A percentile compares a stretch with the other conserved stretches of the same genome.
Conservation (phyloP, 2,329 filamentous ascomycete species). For the Bipolaris zeicola region DNA sequence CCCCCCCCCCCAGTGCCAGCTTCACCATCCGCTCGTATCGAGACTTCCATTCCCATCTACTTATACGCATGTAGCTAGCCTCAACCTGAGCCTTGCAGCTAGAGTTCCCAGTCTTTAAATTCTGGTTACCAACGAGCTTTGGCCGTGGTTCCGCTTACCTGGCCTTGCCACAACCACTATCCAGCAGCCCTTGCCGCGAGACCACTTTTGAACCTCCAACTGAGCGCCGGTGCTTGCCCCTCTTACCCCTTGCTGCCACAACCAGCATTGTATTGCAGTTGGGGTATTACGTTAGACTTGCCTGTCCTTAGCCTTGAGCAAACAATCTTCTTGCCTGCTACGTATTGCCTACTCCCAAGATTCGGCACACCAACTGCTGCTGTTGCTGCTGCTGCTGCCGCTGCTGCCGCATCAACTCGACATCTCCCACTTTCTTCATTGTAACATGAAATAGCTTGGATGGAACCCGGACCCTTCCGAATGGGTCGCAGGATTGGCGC, state of each 20-base stretch:
- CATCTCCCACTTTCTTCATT: too few species aligned
- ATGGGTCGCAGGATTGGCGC: slow-evolving; percentile 1
- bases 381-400: not conserved
- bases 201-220: not conserved
- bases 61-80: too few species aligned
- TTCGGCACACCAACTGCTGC: not conserved
- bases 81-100: too few species aligned
- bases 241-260: not conserved
- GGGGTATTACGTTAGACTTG: not conserved
- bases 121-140: too few species aligned
- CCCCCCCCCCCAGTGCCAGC: too few species aligned
- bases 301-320: not conserved
- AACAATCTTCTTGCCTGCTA: not conserved
- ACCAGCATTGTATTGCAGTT: not conserved
- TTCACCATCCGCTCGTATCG: too few species aligned
- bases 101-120: too few species aligned
- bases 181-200: not conserved
- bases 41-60: too few species aligned
- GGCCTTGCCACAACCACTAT: not conserved
- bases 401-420: too few species aligned
- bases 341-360: not conserved
- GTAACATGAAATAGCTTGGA: slow-evolving; percentile 6
- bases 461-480: slow-evolving; percentile 3
- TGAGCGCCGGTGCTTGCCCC: not conserved
- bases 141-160: too few species aligned